A percentile compares a stretch with the other conserved stretches of the same genome.
These are phyloP conservation scores for Suillus americanus DNA, from an alignment of 768 basidiomycete genomes.

Conservation along the genomic window DNA sequence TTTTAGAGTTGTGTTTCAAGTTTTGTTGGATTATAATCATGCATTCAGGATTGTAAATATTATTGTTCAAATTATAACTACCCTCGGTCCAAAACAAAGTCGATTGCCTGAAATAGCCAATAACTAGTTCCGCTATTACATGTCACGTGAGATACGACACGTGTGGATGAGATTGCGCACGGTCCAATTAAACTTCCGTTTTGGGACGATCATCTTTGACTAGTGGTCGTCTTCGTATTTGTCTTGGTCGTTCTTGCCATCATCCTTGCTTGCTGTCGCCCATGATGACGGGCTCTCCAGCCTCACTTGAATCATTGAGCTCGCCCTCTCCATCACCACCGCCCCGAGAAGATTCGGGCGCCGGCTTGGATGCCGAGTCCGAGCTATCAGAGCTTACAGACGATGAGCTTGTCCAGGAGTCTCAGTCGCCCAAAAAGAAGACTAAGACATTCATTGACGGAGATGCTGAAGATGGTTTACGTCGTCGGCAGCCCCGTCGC, in stretches of 20 bases:
- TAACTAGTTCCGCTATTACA: neutral
- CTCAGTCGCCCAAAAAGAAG: constrained; percentile 21
- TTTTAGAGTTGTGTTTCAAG: constrained; percentile 43
- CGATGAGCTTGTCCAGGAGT: constrained; percentile 64
- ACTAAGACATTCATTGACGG: neutral
- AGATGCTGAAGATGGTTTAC: constrained; percentile 6
- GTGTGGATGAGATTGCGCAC: constrained; percentile 8
- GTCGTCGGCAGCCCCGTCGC: constrained; percentile 21
- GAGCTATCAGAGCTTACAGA: constrained; percentile 85
- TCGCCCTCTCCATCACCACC: constrained; percentile 45
- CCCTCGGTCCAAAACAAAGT: neutral
- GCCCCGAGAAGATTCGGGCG: constrained; percentile 32
- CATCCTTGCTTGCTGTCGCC: constrained; percentile 12
- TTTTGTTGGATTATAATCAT: constrained; percentile 2
- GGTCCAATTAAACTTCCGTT: constrained; percentile 5
- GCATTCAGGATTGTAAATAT: neutral
- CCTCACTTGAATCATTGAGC: constrained; percentile 69
- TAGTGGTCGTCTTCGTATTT: constrained; percentile 3
- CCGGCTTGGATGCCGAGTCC: constrained; percentile 61
- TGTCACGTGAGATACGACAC: neutral
- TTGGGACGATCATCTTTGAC: constrained; percentile 8
- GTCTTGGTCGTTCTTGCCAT: neutral
- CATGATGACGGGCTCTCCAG: constrained; percentile 56
- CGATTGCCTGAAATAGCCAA: neutral
- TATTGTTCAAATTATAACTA: constrained; percentile 4